Conservation (phyloP, 2,329 filamentous ascomycete genomes). For the Tolypocladium paradoxum region DNA sequence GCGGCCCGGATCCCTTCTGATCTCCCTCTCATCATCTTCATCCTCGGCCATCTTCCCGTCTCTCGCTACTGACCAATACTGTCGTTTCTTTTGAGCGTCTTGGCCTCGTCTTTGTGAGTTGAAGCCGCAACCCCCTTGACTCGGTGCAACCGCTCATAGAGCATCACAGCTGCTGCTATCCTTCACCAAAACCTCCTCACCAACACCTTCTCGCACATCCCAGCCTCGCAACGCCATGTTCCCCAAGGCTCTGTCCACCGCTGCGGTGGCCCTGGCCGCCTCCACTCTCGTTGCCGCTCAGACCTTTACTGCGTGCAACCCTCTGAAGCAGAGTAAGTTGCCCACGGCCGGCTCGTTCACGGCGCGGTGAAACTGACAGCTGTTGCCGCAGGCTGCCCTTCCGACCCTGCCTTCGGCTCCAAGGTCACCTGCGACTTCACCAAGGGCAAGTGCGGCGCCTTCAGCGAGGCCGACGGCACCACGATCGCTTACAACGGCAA, state of each 20-base stretch:
- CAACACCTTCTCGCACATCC: background rate
- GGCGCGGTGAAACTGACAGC: background rate
- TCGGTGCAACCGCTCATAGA: background rate
- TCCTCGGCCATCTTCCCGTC: background rate
- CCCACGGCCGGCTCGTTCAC: background rate
- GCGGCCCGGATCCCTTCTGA: background rate
- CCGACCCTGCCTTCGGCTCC: constrained; percentile 65
- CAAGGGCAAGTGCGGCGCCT: constrained; percentile 52
- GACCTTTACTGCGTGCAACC: constrained; percentile 46
- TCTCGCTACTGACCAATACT: background rate
- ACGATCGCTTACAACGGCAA: constrained; percentile 33
- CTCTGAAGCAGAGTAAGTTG: constrained; percentile 36
- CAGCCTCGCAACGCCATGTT: constrained; percentile 18
- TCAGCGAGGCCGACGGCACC: constrained; percentile 36
- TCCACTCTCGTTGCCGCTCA: constrained; percentile 40
- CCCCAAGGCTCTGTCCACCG: constrained; percentile 33
- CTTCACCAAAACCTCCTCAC: background rate
- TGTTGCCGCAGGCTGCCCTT: constrained; percentile 47
- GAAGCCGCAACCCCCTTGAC: background rate
- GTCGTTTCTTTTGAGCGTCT: background rate
- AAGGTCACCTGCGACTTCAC: constrained; percentile 60
- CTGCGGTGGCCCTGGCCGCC: constrained; percentile 38
- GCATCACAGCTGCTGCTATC: background rate
- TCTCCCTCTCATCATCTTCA: background rate
- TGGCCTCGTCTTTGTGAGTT: background rate